Evolutionary conservation across 148 eudicot genomes (phyloP).

Genomic region (Rhododendron williamsianum): DNA sequence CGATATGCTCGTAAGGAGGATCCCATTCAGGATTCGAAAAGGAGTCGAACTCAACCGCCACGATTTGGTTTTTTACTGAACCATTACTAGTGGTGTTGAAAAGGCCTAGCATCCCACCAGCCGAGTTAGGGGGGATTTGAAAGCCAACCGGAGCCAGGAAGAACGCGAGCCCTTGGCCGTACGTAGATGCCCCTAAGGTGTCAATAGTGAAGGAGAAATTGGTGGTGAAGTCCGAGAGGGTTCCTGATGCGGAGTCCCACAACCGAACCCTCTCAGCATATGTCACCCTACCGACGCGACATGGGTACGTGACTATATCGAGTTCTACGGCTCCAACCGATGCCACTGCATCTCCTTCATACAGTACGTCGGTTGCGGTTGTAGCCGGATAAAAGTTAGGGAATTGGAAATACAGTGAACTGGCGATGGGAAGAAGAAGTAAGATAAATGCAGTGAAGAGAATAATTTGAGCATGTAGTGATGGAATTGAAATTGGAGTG

Average conservation of each 20-base stretch:
- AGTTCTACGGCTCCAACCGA: conserved; percentile 30
- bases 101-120: conserved; percentile 45
- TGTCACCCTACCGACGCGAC: conserved; percentile 31
- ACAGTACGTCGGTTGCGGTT: conserved; percentile 18
- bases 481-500: background rate
- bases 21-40: conserved; percentile 35
- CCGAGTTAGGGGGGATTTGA: conserved; percentile 46
- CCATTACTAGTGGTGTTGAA: conserved; percentile 39
- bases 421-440: background rate
- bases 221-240: conserved; percentile 42
- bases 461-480: background rate
- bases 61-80: conserved; percentile 25
- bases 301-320: conserved; percentile 17
- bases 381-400: conserved; percentile 13
- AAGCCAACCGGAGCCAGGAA: conserved; percentile 39
- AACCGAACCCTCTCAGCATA: conserved; percentile 27
- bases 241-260: conserved; percentile 26
- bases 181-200: background rate
- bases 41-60: conserved; percentile 51
- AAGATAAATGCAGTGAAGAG: background rate
- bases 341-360: conserved; percentile 38
- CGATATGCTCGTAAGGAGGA: conserved; percentile 48
- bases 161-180: conserved; percentile 49
- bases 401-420: conserved; percentile 22
- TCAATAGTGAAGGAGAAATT: conserved; percentile 44